Conservation (phyloP, 108 stramenopile genomes). For the Cyclotella atomus region DNA sequence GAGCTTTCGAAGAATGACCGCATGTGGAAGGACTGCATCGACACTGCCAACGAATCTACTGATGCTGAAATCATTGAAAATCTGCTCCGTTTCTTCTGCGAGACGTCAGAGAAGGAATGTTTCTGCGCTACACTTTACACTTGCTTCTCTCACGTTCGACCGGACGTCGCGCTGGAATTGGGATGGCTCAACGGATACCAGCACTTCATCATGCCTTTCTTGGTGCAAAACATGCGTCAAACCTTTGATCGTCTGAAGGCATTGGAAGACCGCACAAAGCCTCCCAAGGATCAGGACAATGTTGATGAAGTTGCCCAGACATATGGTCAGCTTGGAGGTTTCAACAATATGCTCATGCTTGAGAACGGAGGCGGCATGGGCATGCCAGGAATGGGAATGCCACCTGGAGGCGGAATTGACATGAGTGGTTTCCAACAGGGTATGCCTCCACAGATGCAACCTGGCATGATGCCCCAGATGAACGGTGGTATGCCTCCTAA, state of each 20-base stretch:
- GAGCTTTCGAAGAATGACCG: slow-evolving; percentile 96
- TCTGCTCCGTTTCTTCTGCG: slow-evolving; percentile 98
- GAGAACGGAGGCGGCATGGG: slow-evolving; percentile 64
- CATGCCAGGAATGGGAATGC: slow-evolving; percentile 30
- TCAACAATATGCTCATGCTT: slow-evolving; percentile 78
- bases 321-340: slow-evolving; percentile 79
- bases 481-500: slow-evolving; percentile 30
- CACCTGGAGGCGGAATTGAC: slow-evolving; percentile 64
- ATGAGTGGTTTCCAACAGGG: slow-evolving; percentile 75
- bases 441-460: slow-evolving; percentile 40
- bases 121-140: slow-evolving; percentile 97
- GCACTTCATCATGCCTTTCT: slow-evolving; percentile 98
- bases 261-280: slow-evolving; percentile 93
- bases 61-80: slow-evolving; percentile 93
- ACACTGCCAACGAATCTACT: slow-evolving; percentile 96
- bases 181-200: slow-evolving; percentile 99
- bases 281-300: slow-evolving; percentile 83
- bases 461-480: slow-evolving; percentile 41
- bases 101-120: slow-evolving; percentile 97
- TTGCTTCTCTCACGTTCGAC: slow-evolving; percentile 95
- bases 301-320: slow-evolving; percentile 81
- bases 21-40: slow-evolving; percentile 99
- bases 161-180: slow-evolving; percentile 98
- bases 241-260: slow-evolving; percentile 82
- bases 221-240: slow-evolving; percentile 96